Evolutionary conservation across 2,329 filamentous ascomycete genomes (phyloP), one percentile per base, ranked within the genome.

Genomic region (Apiospora koreana): DNA sequence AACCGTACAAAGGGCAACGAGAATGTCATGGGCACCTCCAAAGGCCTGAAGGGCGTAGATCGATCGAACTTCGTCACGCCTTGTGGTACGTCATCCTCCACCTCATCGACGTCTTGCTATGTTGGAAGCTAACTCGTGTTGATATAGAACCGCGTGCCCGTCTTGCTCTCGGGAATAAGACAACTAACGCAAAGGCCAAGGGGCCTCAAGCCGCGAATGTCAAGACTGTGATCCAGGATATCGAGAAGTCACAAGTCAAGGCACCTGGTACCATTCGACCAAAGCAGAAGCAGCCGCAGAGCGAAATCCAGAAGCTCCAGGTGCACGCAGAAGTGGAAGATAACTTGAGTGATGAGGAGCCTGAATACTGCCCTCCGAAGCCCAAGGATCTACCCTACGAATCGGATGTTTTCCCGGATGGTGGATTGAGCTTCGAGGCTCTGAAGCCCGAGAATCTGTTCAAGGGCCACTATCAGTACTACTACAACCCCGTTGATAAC

Each of bases 141-240:
- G 31, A 38, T 38, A n/a, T 69, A 91, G 90, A 87, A 69, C 87
- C 91, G 67, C 89, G 90, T 71, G 91, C 86, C 71, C 91, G 95
- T 77, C 94, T 95, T 46, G 93, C 94, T 16, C 84, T 99, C 65
- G 95, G 95, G 43, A 92, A 94, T 86, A 99, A 99, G 82, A 98
- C 95, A 1, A 98, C 96, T 68, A 99, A 99, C 81, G 94, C 93
- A 69, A 98, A 97, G 84, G 88, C 91, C 71, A 89, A 86, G 78
- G 86, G 86, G 67, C 87, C 90, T 74, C 91, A 92, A 73, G 91
- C 90, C 4, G 88, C 88, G 8, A 91, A 88, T 41, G 91, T 88
- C 42, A 92, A 91, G 76, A 84, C 83, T 50, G 54, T 38, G 31
- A 62, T 62, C 21, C 85, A 87, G 65, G 89, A 91, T 71, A 81